Conservation (phyloP, 257 asterid genomes). For the Lantana camara region DNA sequence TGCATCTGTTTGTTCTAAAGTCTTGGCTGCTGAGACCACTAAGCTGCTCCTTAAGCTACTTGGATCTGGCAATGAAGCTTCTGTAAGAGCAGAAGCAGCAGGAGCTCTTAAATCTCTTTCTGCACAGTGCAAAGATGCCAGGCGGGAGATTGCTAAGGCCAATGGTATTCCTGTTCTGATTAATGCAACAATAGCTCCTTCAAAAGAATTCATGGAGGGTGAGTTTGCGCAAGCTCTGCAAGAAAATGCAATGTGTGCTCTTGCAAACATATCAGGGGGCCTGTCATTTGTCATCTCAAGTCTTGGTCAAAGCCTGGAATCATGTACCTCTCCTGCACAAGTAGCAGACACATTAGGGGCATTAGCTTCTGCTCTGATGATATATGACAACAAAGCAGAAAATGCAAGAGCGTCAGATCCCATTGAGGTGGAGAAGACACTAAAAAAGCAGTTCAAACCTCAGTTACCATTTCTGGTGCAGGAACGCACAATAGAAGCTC, state of each 20-base stretch:
- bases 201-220: conserved; percentile 99
- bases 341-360: conserved; percentile 98
- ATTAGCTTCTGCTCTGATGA: conserved; percentile 97
- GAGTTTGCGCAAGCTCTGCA: conserved; percentile 99
- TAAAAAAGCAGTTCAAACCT: conserved; percentile 77
- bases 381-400: conserved; percentile 88
- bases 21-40: conserved; percentile 77
- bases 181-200: conserved; percentile 99
- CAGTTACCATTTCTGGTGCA: conserved; percentile 69
- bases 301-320: conserved; percentile 98
- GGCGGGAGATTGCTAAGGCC: conserved; percentile 74
- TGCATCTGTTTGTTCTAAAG: conserved; percentile 78
- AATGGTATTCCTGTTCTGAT: conserved; percentile 93
- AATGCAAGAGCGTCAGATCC: conserved; percentile 85
- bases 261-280: conserved; percentile 99
- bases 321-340: conserved; percentile 93
- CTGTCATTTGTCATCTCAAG: conserved; percentile 90
- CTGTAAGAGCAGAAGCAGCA: conserved; percentile 98
- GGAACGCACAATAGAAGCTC: conserved; percentile 98
- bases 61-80: conserved; percentile 84
- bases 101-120: conserved; percentile 79
- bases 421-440: conserved; percentile 82
- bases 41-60: conserved; percentile 86
- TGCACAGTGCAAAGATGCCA: conserved; percentile 89
- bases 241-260: conserved; percentile 99